Conservation (phyloP, 2,329 filamentous ascomycete genomes). For the Parafenestella ontariensis region DNA sequence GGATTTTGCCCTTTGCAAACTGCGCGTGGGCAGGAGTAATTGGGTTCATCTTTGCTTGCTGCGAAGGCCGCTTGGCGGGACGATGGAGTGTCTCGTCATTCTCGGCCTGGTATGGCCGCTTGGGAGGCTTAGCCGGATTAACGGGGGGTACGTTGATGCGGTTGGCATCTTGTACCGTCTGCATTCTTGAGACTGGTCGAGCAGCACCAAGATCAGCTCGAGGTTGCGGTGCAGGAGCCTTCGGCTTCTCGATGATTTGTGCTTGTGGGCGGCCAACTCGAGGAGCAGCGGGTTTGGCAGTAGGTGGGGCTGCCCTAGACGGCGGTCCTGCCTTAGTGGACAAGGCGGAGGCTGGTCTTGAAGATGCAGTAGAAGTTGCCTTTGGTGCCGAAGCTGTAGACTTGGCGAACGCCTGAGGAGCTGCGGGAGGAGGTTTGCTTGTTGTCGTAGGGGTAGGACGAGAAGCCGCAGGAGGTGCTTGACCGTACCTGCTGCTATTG, state of each 20-base stretch:
- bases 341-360: constrained; percentile 40
- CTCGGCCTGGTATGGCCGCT: constrained; percentile 77
- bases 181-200: constrained; percentile 66
- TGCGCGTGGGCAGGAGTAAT: constrained; percentile 67
- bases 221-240: constrained; percentile 40
- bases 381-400: constrained; percentile 62
- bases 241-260: constrained; percentile 73
- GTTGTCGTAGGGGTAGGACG: constrained; percentile 54
- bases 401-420: constrained; percentile 29
- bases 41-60: constrained; percentile 55
- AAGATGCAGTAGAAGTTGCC: constrained; percentile 48
- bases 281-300: constrained; percentile 34
- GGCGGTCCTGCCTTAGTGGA: constrained; percentile 28
- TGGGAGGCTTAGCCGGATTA: constrained; percentile 74
- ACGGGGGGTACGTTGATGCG: constrained; percentile 62
- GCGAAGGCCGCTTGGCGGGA: constrained; percentile 44
- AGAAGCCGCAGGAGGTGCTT: constrained; percentile 60
- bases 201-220: constrained; percentile 59
- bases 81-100: constrained; percentile 65
- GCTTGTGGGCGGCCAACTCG: constrained; percentile 41
- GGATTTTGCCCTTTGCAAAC: constrained; percentile 85
- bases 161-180: constrained; percentile 65
- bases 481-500: constrained; percentile 60
- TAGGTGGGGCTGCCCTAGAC: constrained; percentile 29
- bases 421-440: constrained; percentile 33